These are phyloP conservation scores for Gracilaria domingensis DNA, from an alignment of 23 red algal genomes.

Conservation along the genomic window DNA sequence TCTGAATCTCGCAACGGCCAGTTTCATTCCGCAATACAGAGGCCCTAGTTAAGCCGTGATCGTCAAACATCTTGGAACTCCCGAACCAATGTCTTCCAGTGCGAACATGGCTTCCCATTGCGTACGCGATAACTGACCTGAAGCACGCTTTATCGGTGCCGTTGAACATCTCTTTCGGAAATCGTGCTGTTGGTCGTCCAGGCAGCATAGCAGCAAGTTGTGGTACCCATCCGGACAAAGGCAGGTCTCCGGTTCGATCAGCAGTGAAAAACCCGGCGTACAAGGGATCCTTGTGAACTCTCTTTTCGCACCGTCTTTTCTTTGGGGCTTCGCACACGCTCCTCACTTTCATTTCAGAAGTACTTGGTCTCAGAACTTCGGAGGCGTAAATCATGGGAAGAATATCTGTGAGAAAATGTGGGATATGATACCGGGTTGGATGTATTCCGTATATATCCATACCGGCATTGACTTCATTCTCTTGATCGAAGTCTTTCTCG, in stretches of 20 bases:
- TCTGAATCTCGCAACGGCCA: conserved; percentile 16
- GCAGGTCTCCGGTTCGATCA: conserved; percentile 24
- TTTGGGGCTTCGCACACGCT: conserved; percentile 43
- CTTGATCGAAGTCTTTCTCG: conserved; percentile 30
- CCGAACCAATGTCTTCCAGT: conserved; percentile 47
- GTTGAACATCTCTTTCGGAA: conserved; percentile 28
- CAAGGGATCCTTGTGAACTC: conserved; percentile 5
- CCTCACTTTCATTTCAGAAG: conserved; percentile 8
- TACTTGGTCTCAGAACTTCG: conserved; percentile 47
- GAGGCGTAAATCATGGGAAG: conserved; percentile 62
- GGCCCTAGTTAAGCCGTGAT: conserved; percentile 36
- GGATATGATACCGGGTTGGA: conserved; percentile 46
- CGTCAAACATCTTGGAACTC: conserved; percentile 48
- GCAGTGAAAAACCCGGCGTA: conserved; percentile 31
- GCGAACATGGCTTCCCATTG: conserved; percentile 3
- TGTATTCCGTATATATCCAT: conserved; percentile 55
- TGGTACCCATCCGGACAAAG: conserved; percentile 61
- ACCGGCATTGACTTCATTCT: conserved; percentile 19
- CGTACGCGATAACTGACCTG: conserved; percentile 42
- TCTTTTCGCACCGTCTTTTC: conserved; percentile 31
- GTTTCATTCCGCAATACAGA: not conserved
- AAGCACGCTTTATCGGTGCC: conserved; percentile 45
- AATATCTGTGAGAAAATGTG: conserved; percentile 69
- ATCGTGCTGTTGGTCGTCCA: conserved; percentile 38
- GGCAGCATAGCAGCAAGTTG: conserved; percentile 56